These are phyloP conservation scores for Austroboletus novae-zelandiae DNA, from an alignment of 1,284 basidiomycete genomes.

Conservation along the genomic window DNA sequence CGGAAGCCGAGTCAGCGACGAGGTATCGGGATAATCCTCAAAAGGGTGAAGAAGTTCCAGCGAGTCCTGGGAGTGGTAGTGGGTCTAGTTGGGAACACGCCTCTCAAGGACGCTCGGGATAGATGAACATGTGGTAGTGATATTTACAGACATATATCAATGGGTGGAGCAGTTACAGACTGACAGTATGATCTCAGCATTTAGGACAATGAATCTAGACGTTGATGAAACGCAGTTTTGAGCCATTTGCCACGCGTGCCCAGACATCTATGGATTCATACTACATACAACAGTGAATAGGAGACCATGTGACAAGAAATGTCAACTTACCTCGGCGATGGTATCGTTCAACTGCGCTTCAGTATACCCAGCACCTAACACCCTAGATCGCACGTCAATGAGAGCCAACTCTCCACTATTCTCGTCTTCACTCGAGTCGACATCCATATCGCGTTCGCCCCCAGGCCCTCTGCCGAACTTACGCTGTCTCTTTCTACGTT, in stretches of 20 bases:
- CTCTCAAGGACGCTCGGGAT: slow-evolving; percentile 36
- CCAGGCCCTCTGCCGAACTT: slow-evolving; percentile 66
- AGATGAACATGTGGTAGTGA: slow-evolving; percentile 10
- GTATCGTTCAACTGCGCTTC: slow-evolving; percentile 88
- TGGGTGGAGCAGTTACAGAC: background rate
- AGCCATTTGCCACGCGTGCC: slow-evolving; percentile 72
- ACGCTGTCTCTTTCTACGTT: slow-evolving; percentile 41
- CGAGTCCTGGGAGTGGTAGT: slow-evolving; percentile 44
- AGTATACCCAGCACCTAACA: slow-evolving; percentile 85
- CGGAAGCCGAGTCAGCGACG: slow-evolving; percentile 36
- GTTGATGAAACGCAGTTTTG: slow-evolving; percentile 63
- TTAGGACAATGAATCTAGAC: slow-evolving; percentile 10
- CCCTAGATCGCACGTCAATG: slow-evolving; percentile 81
- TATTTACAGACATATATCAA: slow-evolving; percentile 18
- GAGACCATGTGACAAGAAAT: slow-evolving; percentile 2
- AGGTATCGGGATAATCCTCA: slow-evolving; percentile 63
- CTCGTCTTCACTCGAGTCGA: slow-evolving; percentile 55
- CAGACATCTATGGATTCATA: slow-evolving; percentile 82
- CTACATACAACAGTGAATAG: slow-evolving; percentile 40
- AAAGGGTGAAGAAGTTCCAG: slow-evolving; percentile 26
- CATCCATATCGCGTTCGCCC: slow-evolving; percentile 66
- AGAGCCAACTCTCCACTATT: slow-evolving; percentile 72
- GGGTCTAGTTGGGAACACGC: slow-evolving; percentile 77
- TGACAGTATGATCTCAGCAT: slow-evolving; percentile 1
- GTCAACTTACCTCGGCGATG: slow-evolving; percentile 63